Evolutionary conservation across 169 alveolate genomes (phyloP), one percentile per base, ranked within the genome.

Genomic region (Miamiensis avidus): DNA sequence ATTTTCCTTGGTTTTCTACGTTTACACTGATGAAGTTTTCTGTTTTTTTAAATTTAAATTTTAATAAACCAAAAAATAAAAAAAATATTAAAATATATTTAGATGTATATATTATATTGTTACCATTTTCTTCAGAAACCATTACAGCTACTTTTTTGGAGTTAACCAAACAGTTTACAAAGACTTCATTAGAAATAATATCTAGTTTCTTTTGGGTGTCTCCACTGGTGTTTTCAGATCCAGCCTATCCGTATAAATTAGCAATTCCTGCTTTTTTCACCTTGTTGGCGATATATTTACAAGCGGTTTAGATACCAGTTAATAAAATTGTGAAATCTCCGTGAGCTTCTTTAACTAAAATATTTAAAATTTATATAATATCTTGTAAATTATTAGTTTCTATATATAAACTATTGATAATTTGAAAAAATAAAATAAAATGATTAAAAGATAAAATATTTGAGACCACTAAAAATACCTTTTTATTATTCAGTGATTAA

Each of bases 181-280:
- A 89, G 27, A 86, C 89, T 26, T 88, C 89, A 82, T 93, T 91
- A 15, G 96, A 93, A n/a, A 93, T 75, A 28, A 93, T 87, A 74
- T 93, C 96, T 65, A 93, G 34, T 81, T 91, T 91, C 76, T 91
- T 90, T 81, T 89, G 93, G 29, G 76, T 87, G 73, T 93, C 96
- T 0, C 96, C 96, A 85, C 85, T 89, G 32, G 89, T 87, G 81
- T 92, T 92, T 76, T 81, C 65, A 64, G 81, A 83, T 1, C 93
- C 93, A 75, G 86, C 83, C 6, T 79, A 34, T 29, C 91, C 91
- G 29, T 76, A 76, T 27, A 87, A 78, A 32, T 84, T 78, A 30
- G 88, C 91, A 64, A 87, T 81, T 26, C 91, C 91, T 1, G 91
- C 91, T 73, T 87, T 87, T 32, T 85, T 81, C 29, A 88, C 89